Evolutionary conservation across 371 early-diverging fungal genomes (phyloP).

Genomic region (Mortierella sp.): DNA sequence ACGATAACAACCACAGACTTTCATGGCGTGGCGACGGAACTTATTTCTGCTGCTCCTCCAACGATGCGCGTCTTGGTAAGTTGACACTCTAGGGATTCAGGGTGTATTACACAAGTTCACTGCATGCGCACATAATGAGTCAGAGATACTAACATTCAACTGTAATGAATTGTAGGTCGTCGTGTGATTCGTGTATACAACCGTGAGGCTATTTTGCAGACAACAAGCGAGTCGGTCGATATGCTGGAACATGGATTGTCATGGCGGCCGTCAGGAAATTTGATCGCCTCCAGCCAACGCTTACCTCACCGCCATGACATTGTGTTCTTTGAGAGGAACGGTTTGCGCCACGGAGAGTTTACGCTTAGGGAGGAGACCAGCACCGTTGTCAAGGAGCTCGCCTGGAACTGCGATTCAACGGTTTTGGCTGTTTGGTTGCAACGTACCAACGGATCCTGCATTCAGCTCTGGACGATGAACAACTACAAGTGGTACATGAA

Average conservation of each 20-base stretch:
- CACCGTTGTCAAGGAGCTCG: slow-evolving; percentile 60
- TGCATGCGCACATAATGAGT: neutral
- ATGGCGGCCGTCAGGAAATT: slow-evolving; percentile 93
- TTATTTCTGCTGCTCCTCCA: slow-evolving; percentile 80
- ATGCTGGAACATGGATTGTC: slow-evolving; percentile 85
- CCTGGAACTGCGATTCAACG: slow-evolving; percentile 93
- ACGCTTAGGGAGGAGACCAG: slow-evolving; percentile 73
- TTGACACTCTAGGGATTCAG: neutral
- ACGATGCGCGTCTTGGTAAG: slow-evolving; percentile 72
- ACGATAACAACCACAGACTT: slow-evolving; percentile 82
- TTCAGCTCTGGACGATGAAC: slow-evolving; percentile 93
- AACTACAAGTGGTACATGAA: slow-evolving; percentile 98
- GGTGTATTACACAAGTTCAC: neutral
- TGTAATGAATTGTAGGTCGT: slow-evolving; percentile 53
- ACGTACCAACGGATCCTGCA: slow-evolving; percentile 46
- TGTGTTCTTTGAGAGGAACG: slow-evolving; percentile 96
- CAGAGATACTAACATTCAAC: neutral
- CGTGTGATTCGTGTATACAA: slow-evolving; percentile 87
- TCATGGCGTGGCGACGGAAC: slow-evolving; percentile 96
- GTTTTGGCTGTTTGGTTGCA: slow-evolving; percentile 84
- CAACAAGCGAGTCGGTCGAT: slow-evolving; percentile 86
- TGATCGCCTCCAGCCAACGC: slow-evolving; percentile 89
- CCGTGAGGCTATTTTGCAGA: slow-evolving; percentile 88
- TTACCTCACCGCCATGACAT: slow-evolving; percentile 89
- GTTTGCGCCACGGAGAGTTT: slow-evolving; percentile 96